These are phyloP conservation scores for Cladosporium sp. DNA, from an alignment of 2,329 filamentous ascomycete genomes.

Conservation along the genomic window DNA sequence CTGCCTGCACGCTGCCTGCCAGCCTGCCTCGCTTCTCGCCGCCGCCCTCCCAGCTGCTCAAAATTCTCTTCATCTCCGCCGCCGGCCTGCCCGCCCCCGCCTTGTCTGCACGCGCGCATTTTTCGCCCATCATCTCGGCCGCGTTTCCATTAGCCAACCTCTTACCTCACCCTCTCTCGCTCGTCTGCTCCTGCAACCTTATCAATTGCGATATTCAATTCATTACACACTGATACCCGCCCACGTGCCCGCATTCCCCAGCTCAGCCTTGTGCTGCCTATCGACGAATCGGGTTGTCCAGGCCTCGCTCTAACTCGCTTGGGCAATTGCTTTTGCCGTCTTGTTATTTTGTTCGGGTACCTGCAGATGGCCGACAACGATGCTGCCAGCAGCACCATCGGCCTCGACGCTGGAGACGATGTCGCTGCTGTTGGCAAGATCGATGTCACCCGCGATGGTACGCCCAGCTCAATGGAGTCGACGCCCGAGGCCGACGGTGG, in stretches of 20 bases:
- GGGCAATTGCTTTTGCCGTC: constrained; percentile 19
- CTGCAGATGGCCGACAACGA: constrained; percentile 46
- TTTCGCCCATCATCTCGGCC: constrained; percentile 17
- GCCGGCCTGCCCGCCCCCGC: constrained; percentile 5
- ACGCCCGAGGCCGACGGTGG: constrained; percentile 44
- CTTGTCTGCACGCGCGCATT: constrained; percentile 12
- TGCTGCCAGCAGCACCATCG: constrained; percentile 33
- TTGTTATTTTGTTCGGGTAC: constrained; percentile 33
- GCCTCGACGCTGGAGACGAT: constrained; percentile 33
- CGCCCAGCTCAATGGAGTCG: constrained; percentile 46
- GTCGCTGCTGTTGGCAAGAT: constrained; percentile 45
- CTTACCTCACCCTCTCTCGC: constrained; percentile 24
- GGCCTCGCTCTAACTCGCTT: constrained; percentile 26
- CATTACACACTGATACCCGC: constrained; percentile 15
- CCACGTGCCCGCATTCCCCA: constrained; percentile 19
- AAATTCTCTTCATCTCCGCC: constrained; percentile 11
- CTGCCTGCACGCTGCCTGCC: background rate
- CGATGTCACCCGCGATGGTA: constrained; percentile 41
- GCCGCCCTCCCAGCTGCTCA: background rate
- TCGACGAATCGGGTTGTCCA: constrained; percentile 18
- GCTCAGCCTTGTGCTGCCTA: constrained; percentile 23
- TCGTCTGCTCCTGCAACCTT: constrained; percentile 31
- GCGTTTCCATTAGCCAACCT: constrained; percentile 26
- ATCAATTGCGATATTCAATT: constrained; percentile 29
- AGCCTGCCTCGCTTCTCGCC: background rate